Evolutionary conservation across 305 asterid species (phyloP), one percentile per base, ranked within the genome.

Genomic region (Fraxinus ornus): DNA sequence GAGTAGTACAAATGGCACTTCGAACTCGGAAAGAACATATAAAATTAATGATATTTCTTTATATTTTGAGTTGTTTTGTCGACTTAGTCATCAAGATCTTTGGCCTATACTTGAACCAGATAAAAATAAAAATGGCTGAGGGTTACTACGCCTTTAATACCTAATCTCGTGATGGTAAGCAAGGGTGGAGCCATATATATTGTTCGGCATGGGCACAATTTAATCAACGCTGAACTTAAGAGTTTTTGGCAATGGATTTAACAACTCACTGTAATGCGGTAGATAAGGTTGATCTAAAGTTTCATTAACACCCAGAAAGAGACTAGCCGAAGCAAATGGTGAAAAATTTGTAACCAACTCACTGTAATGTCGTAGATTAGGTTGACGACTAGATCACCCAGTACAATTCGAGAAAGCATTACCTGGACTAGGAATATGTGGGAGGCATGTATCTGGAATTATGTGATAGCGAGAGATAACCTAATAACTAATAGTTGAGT

Each of bases 371-470:
- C 2, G 15, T 9, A 10, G 49, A 39, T 39, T 39, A 39, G 15
- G 49, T 39, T 39, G 49, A 39, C n/a, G 93, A 79, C 87, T 92
- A 70, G 92, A 12, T 44, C 89, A 1, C 44, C 95, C 96, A 22
- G 88, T 79, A 79, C 90, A 94, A 84, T 94, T 91, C 0, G 92
- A 88, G 3, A 94, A 90, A 73, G 88, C 97, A 79, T 88, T 88
- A 70, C 87, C 92, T 15, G 91, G 93, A 81, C 97, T 93, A 4
- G 93, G 97, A 78, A 89, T 85, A 76, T 91, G 91, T 0, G 21
- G 93, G 90, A 26, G 97, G 88, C 94, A 93, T 82, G 90, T 88
- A 91, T 82, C 97, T 90, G 17, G 96, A 89, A 86, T 93, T 39
- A 52, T 97, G 85, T 9, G 98, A 93, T 15, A 92, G 30, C 4